Evolutionary conservation across 768 basidiomycete genomes (phyloP).

Genomic region (Gloeostereum incarnatum): DNA sequence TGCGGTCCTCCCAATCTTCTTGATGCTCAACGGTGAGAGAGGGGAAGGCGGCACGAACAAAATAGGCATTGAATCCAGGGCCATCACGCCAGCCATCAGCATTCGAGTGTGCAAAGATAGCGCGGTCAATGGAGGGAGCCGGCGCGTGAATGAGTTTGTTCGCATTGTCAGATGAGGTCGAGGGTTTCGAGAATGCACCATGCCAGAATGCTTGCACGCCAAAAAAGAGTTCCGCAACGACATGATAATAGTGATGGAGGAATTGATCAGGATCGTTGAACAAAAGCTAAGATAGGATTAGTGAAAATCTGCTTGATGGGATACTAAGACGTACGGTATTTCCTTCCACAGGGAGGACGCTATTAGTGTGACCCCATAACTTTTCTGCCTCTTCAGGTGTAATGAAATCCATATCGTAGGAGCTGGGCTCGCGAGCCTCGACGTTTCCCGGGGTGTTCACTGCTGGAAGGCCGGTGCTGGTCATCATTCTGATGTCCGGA

Average conservation of each 20-base stretch:
- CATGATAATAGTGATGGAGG: slow-evolving; percentile 83
- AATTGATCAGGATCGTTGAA: slow-evolving; percentile 71
- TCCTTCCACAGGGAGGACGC: slow-evolving; percentile 61
- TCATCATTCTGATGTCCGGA: slow-evolving; percentile 49
- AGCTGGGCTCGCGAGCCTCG: slow-evolving; percentile 56
- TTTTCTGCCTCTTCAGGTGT: slow-evolving; percentile 46
- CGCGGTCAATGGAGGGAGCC: slow-evolving; percentile 53
- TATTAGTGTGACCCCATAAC: slow-evolving; percentile 50
- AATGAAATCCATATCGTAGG: slow-evolving; percentile 52
- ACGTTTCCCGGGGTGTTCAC: slow-evolving; percentile 55
- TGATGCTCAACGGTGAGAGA: slow-evolving; percentile 57
- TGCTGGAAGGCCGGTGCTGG: slow-evolving; percentile 54
- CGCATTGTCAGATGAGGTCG: slow-evolving; percentile 12
- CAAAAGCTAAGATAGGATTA: slow-evolving; percentile 26
- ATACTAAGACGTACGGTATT: slow-evolving; percentile 45
- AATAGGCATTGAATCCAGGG: slow-evolving; percentile 71
- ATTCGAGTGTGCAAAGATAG: slow-evolving; percentile 60
- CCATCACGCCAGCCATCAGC: slow-evolving; percentile 63
- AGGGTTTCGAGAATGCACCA: slow-evolving; percentile 28
- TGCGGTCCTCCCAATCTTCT: slow-evolving; percentile 66
- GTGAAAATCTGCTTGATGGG: neutral
- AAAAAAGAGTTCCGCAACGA: slow-evolving; percentile 73
- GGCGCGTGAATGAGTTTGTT: slow-evolving; percentile 10
- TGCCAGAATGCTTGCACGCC: slow-evolving; percentile 72
- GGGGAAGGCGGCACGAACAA: slow-evolving; percentile 69